Evolutionary conservation across 371 early-diverging fungal genomes (phyloP).

Genomic region (Capniomyces stellatus): DNA sequence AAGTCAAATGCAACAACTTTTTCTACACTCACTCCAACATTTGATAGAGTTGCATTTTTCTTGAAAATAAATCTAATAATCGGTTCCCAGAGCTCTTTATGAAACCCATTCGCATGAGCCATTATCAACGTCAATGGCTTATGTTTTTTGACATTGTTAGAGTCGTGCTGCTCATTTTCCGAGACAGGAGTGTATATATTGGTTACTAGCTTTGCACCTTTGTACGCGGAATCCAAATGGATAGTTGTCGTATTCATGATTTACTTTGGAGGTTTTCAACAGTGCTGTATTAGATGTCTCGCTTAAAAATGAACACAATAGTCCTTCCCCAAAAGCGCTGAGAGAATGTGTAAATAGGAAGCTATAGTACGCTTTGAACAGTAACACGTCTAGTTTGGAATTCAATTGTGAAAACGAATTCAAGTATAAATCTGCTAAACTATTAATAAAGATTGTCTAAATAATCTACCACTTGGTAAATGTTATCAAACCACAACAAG

Average conservation of each 20-base stretch:
- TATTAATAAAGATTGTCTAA: background rate
- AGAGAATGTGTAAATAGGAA: background rate
- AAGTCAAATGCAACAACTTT: background rate
- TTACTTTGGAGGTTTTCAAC: background rate
- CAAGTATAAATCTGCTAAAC: background rate
- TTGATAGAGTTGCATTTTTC: background rate
- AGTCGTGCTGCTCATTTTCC: background rate
- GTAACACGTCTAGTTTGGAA: background rate
- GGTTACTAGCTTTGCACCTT: background rate
- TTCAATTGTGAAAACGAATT: background rate
- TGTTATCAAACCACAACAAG: background rate
- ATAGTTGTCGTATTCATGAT: background rate
- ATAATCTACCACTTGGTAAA: background rate
- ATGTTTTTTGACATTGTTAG: background rate
- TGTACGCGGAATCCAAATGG: background rate
- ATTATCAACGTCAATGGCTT: constrained; percentile 14
- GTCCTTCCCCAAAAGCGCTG: background rate
- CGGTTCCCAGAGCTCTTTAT: constrained; percentile 26
- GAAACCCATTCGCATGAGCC: constrained; percentile 22
- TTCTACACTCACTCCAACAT: background rate
- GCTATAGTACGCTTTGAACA: background rate
- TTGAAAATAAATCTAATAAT: constrained; percentile 4
- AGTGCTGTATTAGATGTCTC: background rate
- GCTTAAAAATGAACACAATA: background rate
- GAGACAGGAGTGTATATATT: background rate